These are phyloP conservation scores for Zymoseptoria tritici DNA, from an alignment of 2,329 filamentous ascomycete genomes.

Conservation along the genomic window DNA sequence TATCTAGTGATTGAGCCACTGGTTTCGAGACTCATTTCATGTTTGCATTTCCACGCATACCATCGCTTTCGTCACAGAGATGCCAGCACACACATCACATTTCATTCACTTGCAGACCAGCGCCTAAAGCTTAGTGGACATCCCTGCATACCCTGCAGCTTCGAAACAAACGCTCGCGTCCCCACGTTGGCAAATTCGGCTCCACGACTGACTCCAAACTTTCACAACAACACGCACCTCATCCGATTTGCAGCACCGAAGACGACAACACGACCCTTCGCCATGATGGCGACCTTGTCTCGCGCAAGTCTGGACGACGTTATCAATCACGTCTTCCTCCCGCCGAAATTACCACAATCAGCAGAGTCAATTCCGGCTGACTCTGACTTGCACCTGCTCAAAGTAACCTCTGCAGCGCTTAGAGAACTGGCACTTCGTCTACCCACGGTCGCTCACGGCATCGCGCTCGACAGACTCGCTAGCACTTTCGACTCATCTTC, in stretches of 20 bases:
- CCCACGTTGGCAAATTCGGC: no score
- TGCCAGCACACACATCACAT: no score
- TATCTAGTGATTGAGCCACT: no score
- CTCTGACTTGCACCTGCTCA: not conserved
- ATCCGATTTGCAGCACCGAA: not conserved
- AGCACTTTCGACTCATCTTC: not conserved
- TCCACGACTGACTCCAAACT: no score
- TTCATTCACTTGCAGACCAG: no score
- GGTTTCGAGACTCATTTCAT: no score
- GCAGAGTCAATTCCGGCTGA: not conserved
- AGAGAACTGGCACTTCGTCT: not conserved
- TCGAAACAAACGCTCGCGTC: no score
- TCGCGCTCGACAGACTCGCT: not conserved
- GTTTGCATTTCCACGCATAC: no score
- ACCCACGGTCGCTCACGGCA: not conserved
- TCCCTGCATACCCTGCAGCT: no score
- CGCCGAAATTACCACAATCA: conserved; percentile 28
- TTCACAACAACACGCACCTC: not conserved
- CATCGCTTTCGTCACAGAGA: no score
- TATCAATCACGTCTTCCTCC: not conserved
- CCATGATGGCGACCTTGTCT: not conserved
- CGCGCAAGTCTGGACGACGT: not conserved
- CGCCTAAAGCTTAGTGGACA: no score
- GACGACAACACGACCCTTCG: not conserved
- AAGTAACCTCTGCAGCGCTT: not conserved